phyloP scores from a whole-genome alignment of 306 rosid genomes.

The Glycine latifolia region DNA sequence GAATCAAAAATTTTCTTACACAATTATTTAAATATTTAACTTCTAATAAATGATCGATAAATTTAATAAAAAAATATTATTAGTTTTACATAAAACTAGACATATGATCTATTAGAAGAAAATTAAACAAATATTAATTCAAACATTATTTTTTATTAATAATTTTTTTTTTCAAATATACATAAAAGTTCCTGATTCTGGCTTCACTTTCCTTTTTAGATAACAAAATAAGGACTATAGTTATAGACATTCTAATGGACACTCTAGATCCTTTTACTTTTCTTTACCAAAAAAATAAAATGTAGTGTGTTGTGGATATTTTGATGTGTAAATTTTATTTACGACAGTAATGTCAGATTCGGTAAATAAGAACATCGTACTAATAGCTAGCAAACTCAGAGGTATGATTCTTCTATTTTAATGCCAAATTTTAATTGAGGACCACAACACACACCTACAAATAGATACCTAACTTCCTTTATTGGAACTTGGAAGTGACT shows the following conservation, averaged over 20 bases:
- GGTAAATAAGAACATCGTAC: constrained; percentile 65
- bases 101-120: too few species aligned
- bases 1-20: too few species aligned
- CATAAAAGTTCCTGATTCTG: neutral
- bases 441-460: neutral
- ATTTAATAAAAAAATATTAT: too few species aligned
- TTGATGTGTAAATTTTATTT: neutral
- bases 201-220: neutral
- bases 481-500: neutral
- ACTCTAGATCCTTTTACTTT: neutral
- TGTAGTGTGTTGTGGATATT: neutral
- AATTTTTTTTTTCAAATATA: too few species aligned
- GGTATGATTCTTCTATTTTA: constrained; percentile 45
- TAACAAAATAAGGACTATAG: neutral
- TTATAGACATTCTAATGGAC: neutral
- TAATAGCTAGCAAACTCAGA: constrained; percentile 62
- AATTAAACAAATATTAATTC: too few species aligned
- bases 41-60: too few species aligned
- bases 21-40: too few species aligned
- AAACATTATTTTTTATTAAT: too few species aligned
- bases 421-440: neutral
- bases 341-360: constrained; percentile 55
- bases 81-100: too few species aligned
- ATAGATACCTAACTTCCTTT: neutral
- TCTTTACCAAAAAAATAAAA: neutral